Evolutionary conservation across 257 asterid species (phyloP).

Genomic region (Salvia splendens): DNA sequence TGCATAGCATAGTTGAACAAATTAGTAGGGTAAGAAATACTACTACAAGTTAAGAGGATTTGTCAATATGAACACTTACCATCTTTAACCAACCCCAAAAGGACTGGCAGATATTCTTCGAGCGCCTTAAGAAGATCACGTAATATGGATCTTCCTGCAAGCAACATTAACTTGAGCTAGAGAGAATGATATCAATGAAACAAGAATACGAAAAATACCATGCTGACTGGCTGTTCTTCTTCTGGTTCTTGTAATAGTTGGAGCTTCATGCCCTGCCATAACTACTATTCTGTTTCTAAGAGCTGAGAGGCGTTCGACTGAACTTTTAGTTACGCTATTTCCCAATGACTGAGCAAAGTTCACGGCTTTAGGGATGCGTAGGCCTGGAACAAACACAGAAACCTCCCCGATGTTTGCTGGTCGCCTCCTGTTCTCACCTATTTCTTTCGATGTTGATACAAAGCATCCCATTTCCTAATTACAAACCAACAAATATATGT

Average conservation of each 20-base stretch:
- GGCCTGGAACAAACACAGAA: constrained; percentile 84
- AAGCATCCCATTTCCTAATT: constrained; percentile 79
- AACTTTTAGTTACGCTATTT: constrained; percentile 53
- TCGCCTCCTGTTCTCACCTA: constrained; percentile 76
- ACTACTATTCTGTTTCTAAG: constrained; percentile 90
- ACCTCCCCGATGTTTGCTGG: constrained; percentile 93
- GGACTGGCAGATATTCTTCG: constrained; percentile 89
- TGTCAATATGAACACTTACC: constrained; percentile 42
- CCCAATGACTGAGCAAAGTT: constrained; percentile 67
- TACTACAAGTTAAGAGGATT: no score
- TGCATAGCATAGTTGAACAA: constrained; percentile 32
- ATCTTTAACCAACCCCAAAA: constrained; percentile 89
- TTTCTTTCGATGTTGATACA: constrained; percentile 67
- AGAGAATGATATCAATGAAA: not conserved
- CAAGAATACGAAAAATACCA: constrained; percentile 42
- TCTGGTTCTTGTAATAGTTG: constrained; percentile 87
- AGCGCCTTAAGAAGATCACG: constrained; percentile 93
- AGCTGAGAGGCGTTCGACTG: constrained; percentile 88
- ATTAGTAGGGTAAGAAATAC: not conserved
- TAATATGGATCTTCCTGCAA: constrained; percentile 84
- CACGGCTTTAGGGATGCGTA: constrained; percentile 83
- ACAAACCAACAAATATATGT: no score
- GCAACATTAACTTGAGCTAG: constrained; percentile 38
- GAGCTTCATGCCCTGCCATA: constrained; percentile 95
- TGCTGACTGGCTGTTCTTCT: constrained; percentile 82